Evolutionary conservation across 2,329 filamentous ascomycete species (phyloP).

Genomic region (Sporothrix schenckii): DNA sequence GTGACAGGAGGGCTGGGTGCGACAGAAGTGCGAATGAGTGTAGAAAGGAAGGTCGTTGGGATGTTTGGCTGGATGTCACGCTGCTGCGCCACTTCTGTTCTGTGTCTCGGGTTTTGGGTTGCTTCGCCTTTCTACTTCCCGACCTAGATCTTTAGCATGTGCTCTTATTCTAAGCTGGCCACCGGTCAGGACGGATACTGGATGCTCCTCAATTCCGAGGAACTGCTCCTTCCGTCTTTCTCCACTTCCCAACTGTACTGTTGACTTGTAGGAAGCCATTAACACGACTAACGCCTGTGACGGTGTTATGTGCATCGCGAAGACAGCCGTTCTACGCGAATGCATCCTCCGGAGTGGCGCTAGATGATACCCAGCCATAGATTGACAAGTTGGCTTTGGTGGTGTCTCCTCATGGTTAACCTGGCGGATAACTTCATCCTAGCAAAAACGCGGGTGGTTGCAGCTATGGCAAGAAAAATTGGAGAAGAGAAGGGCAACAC

Average conservation of each 20-base stretch:
- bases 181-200: background rate
- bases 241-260: background rate
- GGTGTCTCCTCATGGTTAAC: background rate
- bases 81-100: background rate
- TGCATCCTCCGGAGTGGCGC: conserved; percentile 20
- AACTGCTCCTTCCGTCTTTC: conserved; percentile 6
- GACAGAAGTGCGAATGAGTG: too few relatives aligned
- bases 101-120: background rate
- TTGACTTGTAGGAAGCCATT: background rate
- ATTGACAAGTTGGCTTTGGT: background rate
- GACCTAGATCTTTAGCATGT: background rate
- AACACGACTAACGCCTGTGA: background rate
- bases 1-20: background rate
- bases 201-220: conserved; percentile 9
- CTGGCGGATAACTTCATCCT: conserved; percentile 23
- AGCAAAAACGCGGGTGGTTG: background rate
- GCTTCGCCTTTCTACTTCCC: background rate
- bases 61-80: background rate
- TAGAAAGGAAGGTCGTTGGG: background rate
- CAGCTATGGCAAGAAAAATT: background rate
- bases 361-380: background rate
- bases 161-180: background rate
- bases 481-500: background rate
- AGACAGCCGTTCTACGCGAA: background rate
- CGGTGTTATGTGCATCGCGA: background rate